Evolutionary conservation across 2,329 filamentous ascomycete species (phyloP), one percentile per base, ranked within the genome.

Genomic region (Aspergillus sp.): DNA sequence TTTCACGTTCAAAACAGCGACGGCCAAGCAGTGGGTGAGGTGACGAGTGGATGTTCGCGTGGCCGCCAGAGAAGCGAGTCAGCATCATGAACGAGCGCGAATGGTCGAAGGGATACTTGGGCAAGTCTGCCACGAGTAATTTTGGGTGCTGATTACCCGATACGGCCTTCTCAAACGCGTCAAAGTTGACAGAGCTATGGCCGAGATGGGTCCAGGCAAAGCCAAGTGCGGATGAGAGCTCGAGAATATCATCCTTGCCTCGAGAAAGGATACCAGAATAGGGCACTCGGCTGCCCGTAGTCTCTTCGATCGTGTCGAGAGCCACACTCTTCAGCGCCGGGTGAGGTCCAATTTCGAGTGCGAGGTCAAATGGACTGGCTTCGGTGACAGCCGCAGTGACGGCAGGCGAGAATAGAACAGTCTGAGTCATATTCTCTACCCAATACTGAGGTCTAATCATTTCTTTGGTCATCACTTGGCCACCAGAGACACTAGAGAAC

Each of bases 341-440:
- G 49, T 72, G 68, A 9, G 71, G 67, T 2, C 69, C 69, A 8
- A 70, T 54, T 38, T 71, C 67, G 24, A 49, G 32, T 33, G 36
- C 46, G 43, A 44, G 22, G 38, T 16, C 43, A 17, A 17, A 22
- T 45, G 20, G 30, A 26, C 22, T 19, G 9, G 22, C 24, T 9
- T 9, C 24, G 8, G 24, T 26, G 24, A 26, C 26, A n/a, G 43
- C 43, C 4, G 26, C 22, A 22, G 22, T 45, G 16, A 45, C 26
- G 16, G 43, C 43, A 17, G 26, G 22, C 17, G 24, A 45, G 43
- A 45, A 45, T 10, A 26, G 30, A 26, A 45, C 43, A 13, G 20
- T 30, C 19, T 45, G 43, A 17, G 32, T 26, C 43, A 45, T 45
- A 16, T 45, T 45, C 16, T 45, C 43, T 30, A 30, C 20, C 43